These are phyloP conservation scores for Galerina marginata DNA, from an alignment of 768 basidiomycete genomes.

Conservation along the genomic window DNA sequence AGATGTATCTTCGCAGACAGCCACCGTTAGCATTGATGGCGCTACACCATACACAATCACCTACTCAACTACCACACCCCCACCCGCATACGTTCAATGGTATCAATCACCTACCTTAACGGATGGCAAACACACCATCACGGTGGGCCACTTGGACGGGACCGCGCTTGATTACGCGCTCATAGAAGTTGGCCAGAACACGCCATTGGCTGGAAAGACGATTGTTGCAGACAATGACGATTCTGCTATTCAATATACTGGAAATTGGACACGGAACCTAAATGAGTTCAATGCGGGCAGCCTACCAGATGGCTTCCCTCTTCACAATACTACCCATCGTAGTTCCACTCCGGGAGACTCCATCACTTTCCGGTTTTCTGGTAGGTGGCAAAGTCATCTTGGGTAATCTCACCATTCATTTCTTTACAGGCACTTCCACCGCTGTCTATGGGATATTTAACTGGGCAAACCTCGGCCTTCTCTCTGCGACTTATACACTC, in stretches of 20 bases:
- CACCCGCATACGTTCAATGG: slow-evolving; percentile 29
- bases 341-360: slow-evolving; percentile 19
- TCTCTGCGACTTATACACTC: slow-evolving; percentile 30
- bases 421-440: slow-evolving; percentile 22
- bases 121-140: slow-evolving; percentile 30
- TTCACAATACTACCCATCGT: slow-evolving; percentile 24
- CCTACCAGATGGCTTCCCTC: slow-evolving; percentile 22
- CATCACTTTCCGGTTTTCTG: slow-evolving; percentile 29
- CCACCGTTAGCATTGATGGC: slow-evolving; percentile 27
- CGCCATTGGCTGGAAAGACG: slow-evolving; percentile 23
- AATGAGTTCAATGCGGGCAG: slow-evolving; percentile 17
- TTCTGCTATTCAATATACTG: slow-evolving; percentile 23
- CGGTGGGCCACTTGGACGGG: slow-evolving; percentile 24
- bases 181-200: slow-evolving; percentile 27
- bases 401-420: neutral
- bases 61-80: slow-evolving; percentile 11
- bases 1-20: slow-evolving; percentile 15
- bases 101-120: slow-evolving; percentile 29
- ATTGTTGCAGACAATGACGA: slow-evolving; percentile 33
- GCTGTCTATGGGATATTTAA: slow-evolving; percentile 31
- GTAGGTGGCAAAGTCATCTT: slow-evolving; percentile 11
- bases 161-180: slow-evolving; percentile 31
- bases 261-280: slow-evolving; percentile 22
- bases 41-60: slow-evolving; percentile 18
- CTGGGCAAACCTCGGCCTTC: slow-evolving; percentile 26